Percentiles rank a stretch among this genome's conserved stretches.
Evolutionary conservation across 768 basidiomycete species (phyloP).

Genomic region (Leucocoprinus sp.): DNA sequence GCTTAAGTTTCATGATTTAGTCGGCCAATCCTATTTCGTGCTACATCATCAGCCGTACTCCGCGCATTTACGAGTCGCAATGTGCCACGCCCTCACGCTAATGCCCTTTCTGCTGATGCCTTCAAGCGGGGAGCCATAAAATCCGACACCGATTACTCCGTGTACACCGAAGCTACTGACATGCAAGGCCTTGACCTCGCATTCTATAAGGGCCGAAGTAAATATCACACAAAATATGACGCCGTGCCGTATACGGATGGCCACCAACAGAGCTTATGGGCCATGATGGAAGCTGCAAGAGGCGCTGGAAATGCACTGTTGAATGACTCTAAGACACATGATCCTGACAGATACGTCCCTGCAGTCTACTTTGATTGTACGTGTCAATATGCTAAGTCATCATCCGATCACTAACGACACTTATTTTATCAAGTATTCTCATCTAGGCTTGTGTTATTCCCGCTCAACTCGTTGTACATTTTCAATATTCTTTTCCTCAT

Average conservation of each 20-base stretch:
- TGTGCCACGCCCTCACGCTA: conserved; percentile 65
- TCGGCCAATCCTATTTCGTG: conserved; percentile 70
- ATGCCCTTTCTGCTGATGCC: conserved; percentile 59
- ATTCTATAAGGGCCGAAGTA: conserved; percentile 66
- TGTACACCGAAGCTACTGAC: conserved; percentile 41
- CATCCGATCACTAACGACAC: neutral
- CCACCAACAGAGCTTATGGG: conserved; percentile 52
- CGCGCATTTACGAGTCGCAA: conserved; percentile 37
- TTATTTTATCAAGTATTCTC: conserved; percentile 45
- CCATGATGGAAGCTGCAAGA: conserved; percentile 64
- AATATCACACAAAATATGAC: conserved; percentile 73
- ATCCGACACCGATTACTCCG: conserved; percentile 65
- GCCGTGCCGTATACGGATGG: conserved; percentile 52
- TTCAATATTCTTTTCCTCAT: conserved; percentile 53
- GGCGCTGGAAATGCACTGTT: conserved; percentile 49
- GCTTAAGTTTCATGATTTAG: conserved; percentile 25
- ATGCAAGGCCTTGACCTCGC: conserved; percentile 73
- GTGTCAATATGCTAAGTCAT: conserved; percentile 17
- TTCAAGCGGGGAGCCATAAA: conserved; percentile 59
- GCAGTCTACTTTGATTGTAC: conserved; percentile 69
- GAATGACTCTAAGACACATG: conserved; percentile 20
- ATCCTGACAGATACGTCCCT: conserved; percentile 5
- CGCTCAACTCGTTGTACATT: conserved; percentile 40
- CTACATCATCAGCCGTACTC: conserved; percentile 51
- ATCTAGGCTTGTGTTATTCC: conserved; percentile 43